Evolutionary conservation across 2,329 filamentous ascomycete species (phyloP).

Genomic region (Fusarium nematophilum): DNA sequence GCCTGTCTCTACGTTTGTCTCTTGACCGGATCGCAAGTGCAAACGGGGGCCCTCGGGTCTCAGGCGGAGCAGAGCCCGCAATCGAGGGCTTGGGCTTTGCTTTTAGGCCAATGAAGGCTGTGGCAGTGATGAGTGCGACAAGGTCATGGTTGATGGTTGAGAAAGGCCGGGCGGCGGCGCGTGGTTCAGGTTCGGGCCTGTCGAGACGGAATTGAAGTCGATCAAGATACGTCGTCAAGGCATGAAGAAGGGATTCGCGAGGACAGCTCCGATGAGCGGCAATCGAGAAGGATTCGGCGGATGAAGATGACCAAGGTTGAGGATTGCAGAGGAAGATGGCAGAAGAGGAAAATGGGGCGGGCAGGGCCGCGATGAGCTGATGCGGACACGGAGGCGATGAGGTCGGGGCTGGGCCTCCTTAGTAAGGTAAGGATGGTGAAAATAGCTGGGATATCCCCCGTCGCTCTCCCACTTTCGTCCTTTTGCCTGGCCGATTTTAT

Average conservation of each 20-base stretch:
- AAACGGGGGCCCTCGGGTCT: slow-evolving; percentile 38
- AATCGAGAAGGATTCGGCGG: slow-evolving; percentile 10
- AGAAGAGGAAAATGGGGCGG: slow-evolving; percentile 35
- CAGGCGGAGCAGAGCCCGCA: slow-evolving; percentile 32
- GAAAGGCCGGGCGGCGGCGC: slow-evolving; percentile 39
- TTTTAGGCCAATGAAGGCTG: slow-evolving; percentile 48
- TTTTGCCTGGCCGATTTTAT: slow-evolving; percentile 21
- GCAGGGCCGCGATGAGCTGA: slow-evolving; percentile 44
- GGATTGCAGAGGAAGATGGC: slow-evolving; percentile 23
- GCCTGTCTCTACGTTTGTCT: slow-evolving; percentile 37
- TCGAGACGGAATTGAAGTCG: slow-evolving; percentile 14
- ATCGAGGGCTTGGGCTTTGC: slow-evolving; percentile 19
- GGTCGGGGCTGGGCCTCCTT: slow-evolving; percentile 31
- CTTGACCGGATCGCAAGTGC: slow-evolving; percentile 35
- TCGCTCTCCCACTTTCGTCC: slow-evolving; percentile 24
- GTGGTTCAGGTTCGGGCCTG: slow-evolving; percentile 32
- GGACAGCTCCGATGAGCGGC: background rate
- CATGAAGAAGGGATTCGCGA: background rate
- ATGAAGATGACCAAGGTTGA: slow-evolving; percentile 20
- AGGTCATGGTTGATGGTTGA: slow-evolving; percentile 46
- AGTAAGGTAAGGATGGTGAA: slow-evolving; percentile 34
- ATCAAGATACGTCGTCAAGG: slow-evolving; percentile 5
- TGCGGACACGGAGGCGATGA: slow-evolving; percentile 39
- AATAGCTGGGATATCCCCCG: slow-evolving; percentile 42
- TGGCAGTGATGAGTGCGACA: slow-evolving; percentile 43